Evolutionary conservation across 176 grass and related monocot species (phyloP).

Genomic region (Eleusine coracana): DNA sequence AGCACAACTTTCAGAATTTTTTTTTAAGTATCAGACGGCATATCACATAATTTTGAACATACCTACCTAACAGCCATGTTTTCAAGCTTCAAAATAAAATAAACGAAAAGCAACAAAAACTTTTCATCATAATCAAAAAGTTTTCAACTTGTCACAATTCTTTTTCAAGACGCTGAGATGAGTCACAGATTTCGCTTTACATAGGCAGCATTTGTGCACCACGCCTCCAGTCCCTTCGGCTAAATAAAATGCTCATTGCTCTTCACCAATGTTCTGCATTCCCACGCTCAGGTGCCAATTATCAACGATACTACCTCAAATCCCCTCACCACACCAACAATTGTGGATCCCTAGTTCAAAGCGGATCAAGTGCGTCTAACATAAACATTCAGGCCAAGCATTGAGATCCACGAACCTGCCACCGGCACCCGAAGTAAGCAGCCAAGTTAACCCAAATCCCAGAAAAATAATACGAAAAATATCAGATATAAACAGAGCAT

Average conservation of each 20-base stretch:
- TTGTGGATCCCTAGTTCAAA: conserved; percentile 5
- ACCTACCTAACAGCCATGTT: no score
- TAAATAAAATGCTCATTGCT: not conserved
- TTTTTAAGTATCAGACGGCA: no score
- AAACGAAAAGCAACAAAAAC: no score
- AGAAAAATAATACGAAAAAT: not conserved
- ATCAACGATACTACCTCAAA: not conserved
- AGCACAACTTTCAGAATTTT: no score
- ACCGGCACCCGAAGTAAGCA: not conserved
- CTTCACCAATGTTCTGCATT: not conserved
- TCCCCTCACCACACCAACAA: not conserved
- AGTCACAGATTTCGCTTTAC: not conserved
- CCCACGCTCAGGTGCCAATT: not conserved
- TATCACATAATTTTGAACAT: no score
- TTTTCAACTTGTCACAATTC: no score
- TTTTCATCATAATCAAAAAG: no score
- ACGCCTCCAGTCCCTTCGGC: not conserved
- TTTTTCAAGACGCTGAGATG: no score
- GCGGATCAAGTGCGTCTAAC: not conserved
- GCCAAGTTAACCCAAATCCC: not conserved
- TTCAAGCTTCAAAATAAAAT: no score
- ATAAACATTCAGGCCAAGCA: not conserved
- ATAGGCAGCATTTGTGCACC: not conserved
- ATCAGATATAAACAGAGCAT: no score
- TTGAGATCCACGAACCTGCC: conserved; percentile 37